A percentile compares a stretch with the other conserved stretches of the same genome.
Evolutionary conservation across 208 protist genomes (phyloP).

Genomic region (Leishmania braziliensis): DNA sequence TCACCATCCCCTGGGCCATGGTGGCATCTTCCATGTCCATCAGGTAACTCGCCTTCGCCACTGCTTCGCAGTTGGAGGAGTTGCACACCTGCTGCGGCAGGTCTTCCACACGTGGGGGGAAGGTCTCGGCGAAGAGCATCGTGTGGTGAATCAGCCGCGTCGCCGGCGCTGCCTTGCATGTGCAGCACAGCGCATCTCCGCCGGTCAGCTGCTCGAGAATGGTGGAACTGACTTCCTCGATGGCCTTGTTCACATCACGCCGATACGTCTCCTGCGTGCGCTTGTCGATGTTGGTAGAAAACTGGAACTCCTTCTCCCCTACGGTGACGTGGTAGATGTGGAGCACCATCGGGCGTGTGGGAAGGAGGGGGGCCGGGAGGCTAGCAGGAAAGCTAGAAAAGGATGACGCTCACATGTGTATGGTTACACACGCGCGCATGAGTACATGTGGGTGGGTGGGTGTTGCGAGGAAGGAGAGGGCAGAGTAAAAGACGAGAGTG

Average conservation of each 20-base stretch:
- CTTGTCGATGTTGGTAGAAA: constrained; percentile 45
- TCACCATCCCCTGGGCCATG: constrained; percentile 12
- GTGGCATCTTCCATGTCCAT: constrained; percentile 56
- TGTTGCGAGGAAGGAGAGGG: background rate
- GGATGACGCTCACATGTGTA: background rate
- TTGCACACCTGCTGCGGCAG: constrained; percentile 52
- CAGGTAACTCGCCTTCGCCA: constrained; percentile 38
- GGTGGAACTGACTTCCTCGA: constrained; percentile 48
- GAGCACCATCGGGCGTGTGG: constrained; percentile 34
- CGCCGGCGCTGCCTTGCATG: constrained; percentile 41
- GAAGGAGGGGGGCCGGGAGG: background rate
- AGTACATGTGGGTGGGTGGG: background rate
- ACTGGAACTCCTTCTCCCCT: constrained; percentile 65
- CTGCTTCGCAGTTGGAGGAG: constrained; percentile 34
- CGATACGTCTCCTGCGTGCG: constrained; percentile 38
- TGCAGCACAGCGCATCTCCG: constrained; percentile 44
- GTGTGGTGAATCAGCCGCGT: constrained; percentile 62
- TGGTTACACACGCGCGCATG: background rate
- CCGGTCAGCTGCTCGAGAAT: constrained; percentile 48
- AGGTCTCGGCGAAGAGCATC: constrained; percentile 48
- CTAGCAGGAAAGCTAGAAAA: background rate
- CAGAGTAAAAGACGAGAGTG: background rate
- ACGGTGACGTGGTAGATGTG: constrained; percentile 63
- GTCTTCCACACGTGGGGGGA: constrained; percentile 61
- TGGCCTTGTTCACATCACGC: constrained; percentile 27